These are phyloP conservation scores for Penicillium herquei DNA, from an alignment of 495 filamentous ascomycete species.

Conservation along the genomic window DNA sequence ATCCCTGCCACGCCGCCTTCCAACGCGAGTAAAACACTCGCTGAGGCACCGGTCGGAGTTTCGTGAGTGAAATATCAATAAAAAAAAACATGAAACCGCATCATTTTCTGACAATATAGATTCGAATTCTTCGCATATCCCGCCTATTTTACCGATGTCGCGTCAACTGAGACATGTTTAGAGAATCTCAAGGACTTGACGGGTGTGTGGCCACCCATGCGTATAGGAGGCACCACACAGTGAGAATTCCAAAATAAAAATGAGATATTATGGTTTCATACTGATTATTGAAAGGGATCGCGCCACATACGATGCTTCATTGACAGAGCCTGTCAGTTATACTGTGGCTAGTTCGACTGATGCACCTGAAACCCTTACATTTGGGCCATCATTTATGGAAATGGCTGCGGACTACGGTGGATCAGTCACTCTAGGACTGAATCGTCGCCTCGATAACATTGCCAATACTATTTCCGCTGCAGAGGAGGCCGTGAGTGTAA, in stretches of 20 bases:
- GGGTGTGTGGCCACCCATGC: conserved; percentile 55
- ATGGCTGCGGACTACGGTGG: conserved; percentile 52
- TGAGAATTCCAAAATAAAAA: conserved; percentile 4
- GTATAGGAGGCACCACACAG: conserved; percentile 61
- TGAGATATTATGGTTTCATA: too few species aligned
- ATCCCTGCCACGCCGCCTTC: conserved; percentile 13
- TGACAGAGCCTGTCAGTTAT: conserved; percentile 51
- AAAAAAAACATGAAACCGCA: not conserved
- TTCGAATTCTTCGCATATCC: conserved; percentile 62
- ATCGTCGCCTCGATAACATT: conserved; percentile 55
- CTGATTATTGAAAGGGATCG: conserved; percentile 36
- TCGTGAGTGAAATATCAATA: conserved; percentile 40
- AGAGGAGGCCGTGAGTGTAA: conserved; percentile 39
- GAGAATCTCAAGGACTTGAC: conserved; percentile 53
- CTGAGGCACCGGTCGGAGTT: conserved; percentile 48
- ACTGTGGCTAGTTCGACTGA: conserved; percentile 53
- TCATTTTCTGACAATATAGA: not conserved
- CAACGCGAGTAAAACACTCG: conserved; percentile 15
- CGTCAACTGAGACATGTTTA: conserved; percentile 52
- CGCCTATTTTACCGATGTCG: conserved; percentile 55
- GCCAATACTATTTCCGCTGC: conserved; percentile 57
- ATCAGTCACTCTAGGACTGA: conserved; percentile 55
- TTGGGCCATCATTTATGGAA: conserved; percentile 54
- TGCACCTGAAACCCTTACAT: conserved; percentile 54
- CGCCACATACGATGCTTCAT: conserved; percentile 51